Conservation (phyloP, 148 eudicot genomes). For the Fagopyrum tataricum region DNA sequence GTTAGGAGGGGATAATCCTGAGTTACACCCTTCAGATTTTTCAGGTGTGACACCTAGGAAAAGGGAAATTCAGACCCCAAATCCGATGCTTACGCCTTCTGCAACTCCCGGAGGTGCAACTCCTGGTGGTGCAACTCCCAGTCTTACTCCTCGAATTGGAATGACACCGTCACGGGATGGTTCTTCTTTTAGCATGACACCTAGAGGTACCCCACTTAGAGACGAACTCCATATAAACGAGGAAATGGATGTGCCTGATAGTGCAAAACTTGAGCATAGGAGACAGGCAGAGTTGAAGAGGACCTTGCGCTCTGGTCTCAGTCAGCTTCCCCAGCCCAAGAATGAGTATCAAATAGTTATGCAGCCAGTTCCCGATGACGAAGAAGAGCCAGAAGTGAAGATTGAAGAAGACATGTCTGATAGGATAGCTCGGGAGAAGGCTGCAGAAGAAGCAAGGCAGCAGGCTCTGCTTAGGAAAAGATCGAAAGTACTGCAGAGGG, state of each 20-base stretch:
- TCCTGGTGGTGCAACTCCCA: constrained; percentile 66
- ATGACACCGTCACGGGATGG: constrained; percentile 89
- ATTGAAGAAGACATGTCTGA: constrained; percentile 99
- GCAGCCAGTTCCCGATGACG: constrained; percentile 76
- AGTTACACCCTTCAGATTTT: constrained; percentile 94
- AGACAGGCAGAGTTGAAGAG: constrained; percentile 79
- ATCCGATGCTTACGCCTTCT: constrained; percentile 78
- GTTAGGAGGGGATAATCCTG: constrained; percentile 93
- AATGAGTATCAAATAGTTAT: constrained; percentile 89
- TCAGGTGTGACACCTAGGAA: constrained; percentile 98
- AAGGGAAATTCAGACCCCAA: constrained; percentile 88
- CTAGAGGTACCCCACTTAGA: constrained; percentile 91
- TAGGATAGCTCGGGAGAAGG: constrained; percentile 79
- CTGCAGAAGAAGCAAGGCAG: constrained; percentile 87
- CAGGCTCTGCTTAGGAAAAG: constrained; percentile 80
- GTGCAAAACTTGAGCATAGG: constrained; percentile 61
- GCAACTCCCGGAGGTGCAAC: constrained; percentile 81
- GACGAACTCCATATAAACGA: constrained; percentile 96
- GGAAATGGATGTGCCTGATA: constrained; percentile 72
- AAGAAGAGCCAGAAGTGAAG: constrained; percentile 76
- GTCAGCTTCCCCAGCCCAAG: constrained; percentile 82
- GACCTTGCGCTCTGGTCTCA: constrained; percentile 75
- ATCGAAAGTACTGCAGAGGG: constrained; percentile 96
- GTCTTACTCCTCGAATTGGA: constrained; percentile 71
- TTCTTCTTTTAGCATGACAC: constrained; percentile 69